phyloP scores from a whole-genome alignment of 352 stramenopile species.

The Pilasporangium apinafurcum region DNA sequence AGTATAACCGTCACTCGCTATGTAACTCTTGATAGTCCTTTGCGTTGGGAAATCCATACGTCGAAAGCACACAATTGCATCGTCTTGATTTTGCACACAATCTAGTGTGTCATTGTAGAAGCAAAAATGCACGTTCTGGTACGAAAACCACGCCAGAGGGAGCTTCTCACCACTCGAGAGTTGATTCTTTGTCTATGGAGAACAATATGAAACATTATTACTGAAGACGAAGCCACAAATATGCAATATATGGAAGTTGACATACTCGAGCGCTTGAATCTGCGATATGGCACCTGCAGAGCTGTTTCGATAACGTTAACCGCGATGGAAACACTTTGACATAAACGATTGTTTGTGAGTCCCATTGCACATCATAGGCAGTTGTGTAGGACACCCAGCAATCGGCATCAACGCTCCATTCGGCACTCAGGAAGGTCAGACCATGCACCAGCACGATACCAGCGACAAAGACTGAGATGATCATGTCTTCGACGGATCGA shows the following conservation, averaged over 20 bases:
- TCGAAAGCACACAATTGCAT: conserved; percentile 17
- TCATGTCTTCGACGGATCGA: conserved; percentile 22
- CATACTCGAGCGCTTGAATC: conserved; percentile 10
- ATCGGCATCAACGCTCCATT: conserved; percentile 40
- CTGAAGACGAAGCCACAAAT: not conserved
- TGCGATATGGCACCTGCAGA: conserved; percentile 35
- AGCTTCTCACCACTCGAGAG: conserved; percentile 10
- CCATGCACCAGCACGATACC: conserved; percentile 39
- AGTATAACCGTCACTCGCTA: conserved; percentile 9
- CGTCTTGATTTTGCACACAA: conserved; percentile 6
- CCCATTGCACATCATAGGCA: conserved; percentile 1
- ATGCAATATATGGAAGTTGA: not conserved
- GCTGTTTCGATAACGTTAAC: conserved; percentile 36
- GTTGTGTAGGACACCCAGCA: conserved; percentile 28
- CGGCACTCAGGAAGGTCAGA: conserved; percentile 43
- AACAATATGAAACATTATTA: not conserved
- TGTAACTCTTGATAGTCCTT: conserved; percentile 16
- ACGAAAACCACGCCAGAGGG: conserved; percentile 63
- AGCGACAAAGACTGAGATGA: conserved; percentile 37
- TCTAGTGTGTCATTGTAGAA: conserved; percentile 35
- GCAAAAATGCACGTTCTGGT: conserved; percentile 78
- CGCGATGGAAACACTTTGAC: conserved; percentile 55
- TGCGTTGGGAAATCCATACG: conserved; percentile 41
- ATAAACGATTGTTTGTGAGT: conserved; percentile 8
- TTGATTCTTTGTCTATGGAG: conserved; percentile 4